Percentiles rank a stretch among this genome's conserved stretches.
Evolutionary conservation across 345 rosid genomes (phyloP).

Genomic region (Combretum micranthum): DNA sequence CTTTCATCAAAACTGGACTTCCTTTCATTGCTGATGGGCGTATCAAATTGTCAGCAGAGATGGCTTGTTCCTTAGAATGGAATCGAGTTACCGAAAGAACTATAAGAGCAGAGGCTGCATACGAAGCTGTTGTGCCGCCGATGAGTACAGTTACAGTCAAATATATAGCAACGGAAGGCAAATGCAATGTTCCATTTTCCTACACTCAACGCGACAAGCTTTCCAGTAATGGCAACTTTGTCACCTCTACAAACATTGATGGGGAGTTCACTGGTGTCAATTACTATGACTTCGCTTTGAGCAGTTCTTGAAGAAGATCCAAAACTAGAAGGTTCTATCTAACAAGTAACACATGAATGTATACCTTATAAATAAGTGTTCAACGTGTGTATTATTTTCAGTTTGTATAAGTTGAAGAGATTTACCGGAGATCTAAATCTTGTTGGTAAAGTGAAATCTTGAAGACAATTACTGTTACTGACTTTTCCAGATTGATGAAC

Average conservation of each 20-base stretch:
- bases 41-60: neutral
- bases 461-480: too few relatives aligned
- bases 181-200: neutral
- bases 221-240: neutral
- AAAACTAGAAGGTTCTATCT: too few relatives aligned
- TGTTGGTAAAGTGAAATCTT: too few relatives aligned
- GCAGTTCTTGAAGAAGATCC: neutral
- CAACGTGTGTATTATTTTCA: too few relatives aligned
- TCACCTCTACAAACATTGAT: neutral
- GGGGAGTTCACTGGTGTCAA: neutral
- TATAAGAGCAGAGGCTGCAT: neutral
- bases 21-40: neutral
- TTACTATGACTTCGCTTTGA: neutral
- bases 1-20: neutral
- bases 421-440: too few relatives aligned
- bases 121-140: slow-evolving; percentile 3
- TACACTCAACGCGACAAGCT: neutral
- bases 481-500: too few relatives aligned
- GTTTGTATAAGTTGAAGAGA: too few relatives aligned
- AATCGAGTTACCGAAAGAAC: neutral
- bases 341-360: too few relatives aligned
- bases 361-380: too few relatives aligned
- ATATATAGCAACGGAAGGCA: neutral
- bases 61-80: neutral
- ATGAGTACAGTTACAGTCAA: slow-evolving; percentile 3